Evolutionary conservation across 2,329 filamentous ascomycete genomes (phyloP), one percentile per base, ranked within the genome.

Genomic region (Colletotrichum ledebouriae): DNA sequence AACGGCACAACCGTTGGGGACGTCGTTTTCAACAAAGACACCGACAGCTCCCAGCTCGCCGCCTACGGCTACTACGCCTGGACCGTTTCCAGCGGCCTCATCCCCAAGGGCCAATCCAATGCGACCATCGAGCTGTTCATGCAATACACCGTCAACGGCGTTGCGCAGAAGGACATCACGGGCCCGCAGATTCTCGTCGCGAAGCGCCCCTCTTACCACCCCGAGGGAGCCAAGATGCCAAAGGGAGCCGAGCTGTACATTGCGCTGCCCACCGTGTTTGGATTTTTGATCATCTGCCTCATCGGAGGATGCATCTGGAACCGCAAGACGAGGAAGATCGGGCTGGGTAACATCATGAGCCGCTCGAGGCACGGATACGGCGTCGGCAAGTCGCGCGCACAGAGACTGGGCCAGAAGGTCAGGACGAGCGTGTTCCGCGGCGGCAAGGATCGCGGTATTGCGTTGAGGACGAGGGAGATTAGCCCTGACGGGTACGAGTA

Each of bases 261-360:
- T 71, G 86, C 82, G 13, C 79, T 89, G 6, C 86, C 87, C 17
- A 76, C 80, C 61, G 78, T 85, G 20, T 76, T 86, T n/a, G 83
- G 82, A 57, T 79, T 83, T 73, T 76, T 86, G 61, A 55, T 79
- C 47, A 68, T 87, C 56, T 78, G 85, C 70, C 67, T 87, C 72
- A 49, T 89, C 78, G 81, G 90, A 77, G 75, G 89, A 77, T 82
- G 85, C 79, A 61, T 90, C 81, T 71, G 83, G 81, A 86, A 88
- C 76, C 79, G 82, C 62, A 81, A 83, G 73, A 76, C 80, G n/a
- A 82, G 86, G 63, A 75, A 75, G 68, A 86, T 89, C 68, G 77
- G 78, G 4, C 73, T 89, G 53, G 85, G 84, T 60, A 85, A 83
- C 73, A 78, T 88, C 76, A 85, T 87, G 81, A 78, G 82, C 72